Conservation (phyloP, 495 filamentous ascomycete genomes). For the Gamarada debralockiae region DNA sequence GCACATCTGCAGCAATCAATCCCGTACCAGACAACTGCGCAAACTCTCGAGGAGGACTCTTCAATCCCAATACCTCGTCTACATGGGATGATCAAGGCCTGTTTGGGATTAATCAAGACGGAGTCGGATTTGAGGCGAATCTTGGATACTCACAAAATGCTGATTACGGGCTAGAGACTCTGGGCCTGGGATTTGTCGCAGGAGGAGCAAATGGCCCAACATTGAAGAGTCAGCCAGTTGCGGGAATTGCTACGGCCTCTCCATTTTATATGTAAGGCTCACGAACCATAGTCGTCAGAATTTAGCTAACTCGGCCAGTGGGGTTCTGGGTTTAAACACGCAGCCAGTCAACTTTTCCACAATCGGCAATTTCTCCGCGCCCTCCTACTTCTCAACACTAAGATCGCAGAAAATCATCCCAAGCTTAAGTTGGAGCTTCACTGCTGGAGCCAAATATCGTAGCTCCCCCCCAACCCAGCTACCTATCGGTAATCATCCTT, state of each 20-base stretch:
- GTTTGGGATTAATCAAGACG: constrained; percentile 33
- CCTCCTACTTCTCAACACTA: constrained; percentile 46
- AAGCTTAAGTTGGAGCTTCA: constrained; percentile 53
- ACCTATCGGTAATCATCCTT: no score
- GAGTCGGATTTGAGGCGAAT: constrained; percentile 37
- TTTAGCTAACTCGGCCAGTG: constrained; percentile 15
- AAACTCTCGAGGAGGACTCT: constrained; percentile 40
- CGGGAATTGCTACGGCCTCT: constrained; percentile 34
- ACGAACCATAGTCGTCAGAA: background rate
- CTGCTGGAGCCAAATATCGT: constrained; percentile 50
- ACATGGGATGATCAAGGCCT: constrained; percentile 40
- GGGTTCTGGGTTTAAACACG: constrained; percentile 18
- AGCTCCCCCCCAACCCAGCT: constrained; percentile 13
- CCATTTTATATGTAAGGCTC: constrained; percentile 45
- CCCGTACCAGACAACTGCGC: constrained; percentile 36
- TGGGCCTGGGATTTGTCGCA: constrained; percentile 41
- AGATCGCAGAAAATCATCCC: constrained; percentile 44
- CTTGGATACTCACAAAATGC: constrained; percentile 39
- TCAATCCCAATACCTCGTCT: constrained; percentile 42
- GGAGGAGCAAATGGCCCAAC: constrained; percentile 30
- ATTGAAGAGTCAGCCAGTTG: constrained; percentile 44
- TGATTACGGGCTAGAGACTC: constrained; percentile 46
- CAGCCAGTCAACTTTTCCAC: constrained; percentile 30
- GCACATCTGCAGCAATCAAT: constrained; percentile 27
- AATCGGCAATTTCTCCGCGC: constrained; percentile 25